Conservation (phyloP, 2,329 filamentous ascomycete species). For the Cladosporium phlei region DNA sequence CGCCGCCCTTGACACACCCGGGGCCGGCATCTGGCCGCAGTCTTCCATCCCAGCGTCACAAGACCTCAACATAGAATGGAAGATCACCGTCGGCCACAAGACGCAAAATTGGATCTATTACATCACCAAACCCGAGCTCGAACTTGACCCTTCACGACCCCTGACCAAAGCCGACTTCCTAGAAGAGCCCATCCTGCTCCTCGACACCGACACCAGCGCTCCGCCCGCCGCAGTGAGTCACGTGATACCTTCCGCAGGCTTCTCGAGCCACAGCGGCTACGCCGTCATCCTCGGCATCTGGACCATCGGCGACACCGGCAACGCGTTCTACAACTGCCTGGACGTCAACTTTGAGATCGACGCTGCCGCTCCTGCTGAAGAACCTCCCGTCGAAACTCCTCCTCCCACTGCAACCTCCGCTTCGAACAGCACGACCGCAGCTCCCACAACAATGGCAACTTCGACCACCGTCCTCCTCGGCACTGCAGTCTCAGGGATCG, state of each 20-base stretch:
- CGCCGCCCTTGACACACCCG: constrained; percentile 2
- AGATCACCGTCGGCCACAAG: constrained; percentile 9
- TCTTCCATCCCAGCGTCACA: constrained; percentile 3
- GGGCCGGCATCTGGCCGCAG: constrained; percentile 5
- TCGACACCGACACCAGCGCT: constrained; percentile 4
- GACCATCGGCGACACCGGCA: constrained; percentile 9
- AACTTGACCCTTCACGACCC: constrained; percentile 6
- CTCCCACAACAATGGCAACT: background rate
- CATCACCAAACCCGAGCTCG: constrained; percentile 7
- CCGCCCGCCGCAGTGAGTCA: constrained; percentile 5
- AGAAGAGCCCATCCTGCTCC: background rate
- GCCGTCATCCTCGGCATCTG: constrained; percentile 8
- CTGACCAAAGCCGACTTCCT: constrained; percentile 5
- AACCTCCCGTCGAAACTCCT: no score
- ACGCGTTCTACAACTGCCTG: constrained; percentile 11
- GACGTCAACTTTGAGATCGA: constrained; percentile 8
- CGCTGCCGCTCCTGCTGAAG: background rate
- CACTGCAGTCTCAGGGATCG: constrained; percentile 1
- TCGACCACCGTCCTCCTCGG: background rate
- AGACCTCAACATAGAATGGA: constrained; percentile 8
- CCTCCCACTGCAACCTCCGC: background rate
- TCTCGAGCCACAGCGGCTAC: constrained; percentile 2
- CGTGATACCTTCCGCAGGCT: background rate
- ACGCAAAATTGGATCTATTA: constrained; percentile 10
- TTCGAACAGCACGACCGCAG: background rate